Evolutionary conservation across 805 yeast species (phyloP), one percentile per base, ranked within the genome.

Genomic region (Aciculoconidium aculeatum): DNA sequence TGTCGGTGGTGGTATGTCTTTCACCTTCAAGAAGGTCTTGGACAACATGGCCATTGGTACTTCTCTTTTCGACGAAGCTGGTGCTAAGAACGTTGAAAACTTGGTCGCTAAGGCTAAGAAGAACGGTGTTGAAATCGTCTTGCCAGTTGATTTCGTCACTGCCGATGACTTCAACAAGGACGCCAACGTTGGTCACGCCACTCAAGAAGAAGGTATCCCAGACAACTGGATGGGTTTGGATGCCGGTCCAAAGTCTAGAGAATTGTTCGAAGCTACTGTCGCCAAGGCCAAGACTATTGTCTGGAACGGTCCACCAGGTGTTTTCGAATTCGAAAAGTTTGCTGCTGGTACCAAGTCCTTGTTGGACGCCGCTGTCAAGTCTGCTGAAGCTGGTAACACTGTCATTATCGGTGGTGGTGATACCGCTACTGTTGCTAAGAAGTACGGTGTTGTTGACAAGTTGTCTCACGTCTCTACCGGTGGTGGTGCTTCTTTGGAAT

Each of bases 291-390:
- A 90, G 79, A 92, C 98, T 54, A 90, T 92, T 53, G 92, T 92
- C 60, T 92, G 98, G 98, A 92, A 92, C 74, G 98, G 98, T 63
- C 98, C 98, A 44, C 96, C 98, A 67, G 98, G 98, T 75, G 98
- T 92, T 51, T 92, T 92, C 62, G 98, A 92, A 73, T 92, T 92
- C 56, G 95, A 85, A 48, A 74, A 73, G 54, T 92, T 92, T 60
- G 81, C 96, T 48, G 65, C 65, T 37, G 97, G 97, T 68, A 90
- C 97, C 58, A 84, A 88, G 70, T 63, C 86, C 37, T 67, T 90
- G 66, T 78, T 90, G 52, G 94, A 79, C 41, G 94, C 92, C 50
- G 80, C 80, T 55, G 94, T 88, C 47, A 70, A 75, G 58, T 80
- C 95, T 42, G 85, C 87, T 52, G 78, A 75, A 61, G 74, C 76